Evolutionary conservation across 495 filamentous ascomycete species (phyloP).

Genomic region (Aspergillus affinis): DNA sequence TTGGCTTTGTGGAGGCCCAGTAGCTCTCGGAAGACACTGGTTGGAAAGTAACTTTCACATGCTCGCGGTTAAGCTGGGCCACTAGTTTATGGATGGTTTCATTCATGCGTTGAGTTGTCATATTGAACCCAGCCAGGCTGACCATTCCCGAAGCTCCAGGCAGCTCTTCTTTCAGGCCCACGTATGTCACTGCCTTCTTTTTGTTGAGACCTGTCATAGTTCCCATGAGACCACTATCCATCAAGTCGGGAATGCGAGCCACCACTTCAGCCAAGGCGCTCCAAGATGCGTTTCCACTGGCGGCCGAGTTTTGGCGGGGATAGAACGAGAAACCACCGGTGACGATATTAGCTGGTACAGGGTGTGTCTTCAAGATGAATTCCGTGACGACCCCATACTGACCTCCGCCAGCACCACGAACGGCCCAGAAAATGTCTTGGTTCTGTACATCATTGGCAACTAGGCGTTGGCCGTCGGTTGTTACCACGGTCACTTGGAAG

Average conservation of each 20-base stretch:
- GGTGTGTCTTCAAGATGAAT: slow-evolving; percentile 36
- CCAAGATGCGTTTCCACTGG: slow-evolving; percentile 36
- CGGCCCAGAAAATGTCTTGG: slow-evolving; percentile 54
- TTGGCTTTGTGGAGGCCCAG: too few relatives aligned
- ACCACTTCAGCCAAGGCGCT: slow-evolving; percentile 38
- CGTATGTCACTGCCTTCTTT: too few relatives aligned
- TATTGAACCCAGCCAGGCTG: too few relatives aligned
- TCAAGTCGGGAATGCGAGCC: slow-evolving; percentile 40
- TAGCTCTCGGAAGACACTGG: too few relatives aligned
- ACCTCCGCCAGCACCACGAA: slow-evolving; percentile 31
- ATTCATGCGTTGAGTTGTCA: too few relatives aligned
- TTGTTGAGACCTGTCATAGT: neutral
- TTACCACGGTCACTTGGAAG: slow-evolving; percentile 52
- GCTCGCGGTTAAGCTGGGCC: too few relatives aligned
- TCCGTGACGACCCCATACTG: slow-evolving; percentile 40
- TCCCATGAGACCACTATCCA: slow-evolving; percentile 18
- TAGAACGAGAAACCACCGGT: slow-evolving; percentile 24
- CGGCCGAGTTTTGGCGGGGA: slow-evolving; percentile 27
- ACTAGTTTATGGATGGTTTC: too few relatives aligned
- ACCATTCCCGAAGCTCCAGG: too few relatives aligned
- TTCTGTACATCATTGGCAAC: slow-evolving; percentile 28
- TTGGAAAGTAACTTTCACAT: too few relatives aligned
- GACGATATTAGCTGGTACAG: slow-evolving; percentile 33
- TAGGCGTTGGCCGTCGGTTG: slow-evolving; percentile 24
- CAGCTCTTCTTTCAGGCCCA: too few relatives aligned